Conservation (phyloP, 495 filamentous ascomycete species). For the Aspergillus cavernicola region DNA sequence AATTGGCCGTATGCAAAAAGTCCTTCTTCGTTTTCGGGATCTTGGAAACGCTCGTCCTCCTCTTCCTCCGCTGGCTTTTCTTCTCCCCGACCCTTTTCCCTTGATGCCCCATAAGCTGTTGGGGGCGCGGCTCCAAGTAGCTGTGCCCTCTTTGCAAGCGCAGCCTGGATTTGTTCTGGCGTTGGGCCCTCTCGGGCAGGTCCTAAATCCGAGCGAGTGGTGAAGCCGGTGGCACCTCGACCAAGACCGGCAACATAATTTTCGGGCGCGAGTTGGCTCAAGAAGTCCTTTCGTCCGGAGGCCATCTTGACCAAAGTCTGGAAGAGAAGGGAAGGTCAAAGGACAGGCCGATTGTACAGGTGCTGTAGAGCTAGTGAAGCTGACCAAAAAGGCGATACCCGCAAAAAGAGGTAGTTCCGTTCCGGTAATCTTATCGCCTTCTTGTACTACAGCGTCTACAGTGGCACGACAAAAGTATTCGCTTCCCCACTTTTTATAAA, state of each 20-base stretch:
- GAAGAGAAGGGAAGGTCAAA: background rate
- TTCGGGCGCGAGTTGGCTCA: slow-evolving; percentile 86
- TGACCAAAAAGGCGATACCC: slow-evolving; percentile 1
- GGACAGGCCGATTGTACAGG: background rate
- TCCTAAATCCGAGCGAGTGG: slow-evolving; percentile 92
- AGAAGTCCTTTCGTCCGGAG: slow-evolving; percentile 80
- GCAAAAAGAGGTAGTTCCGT: slow-evolving; percentile 32
- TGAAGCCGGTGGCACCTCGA: slow-evolving; percentile 96
- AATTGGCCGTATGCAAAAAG: slow-evolving; percentile 91
- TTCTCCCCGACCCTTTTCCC: slow-evolving; percentile 59
- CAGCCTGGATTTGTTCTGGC: slow-evolving; percentile 97
- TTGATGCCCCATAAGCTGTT: slow-evolving; percentile 70
- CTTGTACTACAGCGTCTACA: background rate
- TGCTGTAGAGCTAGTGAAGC: background rate
- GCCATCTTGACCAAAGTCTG: slow-evolving; percentile 49
- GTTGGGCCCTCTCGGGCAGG: slow-evolving; percentile 95
- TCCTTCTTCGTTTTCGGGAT: slow-evolving; percentile 95
- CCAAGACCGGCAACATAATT: slow-evolving; percentile 99
- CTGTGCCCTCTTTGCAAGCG: slow-evolving; percentile 85
- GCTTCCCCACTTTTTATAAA: too few relatives aligned
- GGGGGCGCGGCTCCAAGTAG: slow-evolving; percentile 77
- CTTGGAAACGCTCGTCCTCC: slow-evolving; percentile 84
- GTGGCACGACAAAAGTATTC: too few relatives aligned
- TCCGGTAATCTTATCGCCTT: slow-evolving; percentile 42
- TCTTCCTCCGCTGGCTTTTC: slow-evolving; percentile 71